Percentiles rank a stretch among this genome's conserved stretches.
Evolutionary conservation across 2,329 filamentous ascomycete species (phyloP).

Genomic region (Geosmithia putterillii): DNA sequence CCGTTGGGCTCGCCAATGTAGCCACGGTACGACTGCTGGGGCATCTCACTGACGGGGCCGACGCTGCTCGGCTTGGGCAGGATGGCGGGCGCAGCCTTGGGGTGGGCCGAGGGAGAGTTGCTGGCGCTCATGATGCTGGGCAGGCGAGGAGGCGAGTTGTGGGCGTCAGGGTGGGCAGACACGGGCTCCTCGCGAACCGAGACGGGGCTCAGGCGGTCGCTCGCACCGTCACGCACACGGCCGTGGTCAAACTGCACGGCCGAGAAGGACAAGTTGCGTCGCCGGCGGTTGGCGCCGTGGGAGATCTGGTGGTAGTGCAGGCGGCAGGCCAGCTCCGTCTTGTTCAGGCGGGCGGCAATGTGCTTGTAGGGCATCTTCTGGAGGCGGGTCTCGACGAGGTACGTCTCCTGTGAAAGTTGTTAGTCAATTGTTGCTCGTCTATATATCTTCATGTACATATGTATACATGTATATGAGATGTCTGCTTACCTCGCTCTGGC

Average conservation of each 20-base stretch:
- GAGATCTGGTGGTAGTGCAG: conserved; percentile 80
- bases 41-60: too few relatives aligned
- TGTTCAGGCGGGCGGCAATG: conserved; percentile 73
- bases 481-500: conserved; percentile 63
- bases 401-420: conserved; percentile 50
- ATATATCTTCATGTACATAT: conserved; percentile 1
- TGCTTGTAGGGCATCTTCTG: conserved; percentile 90
- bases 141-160: conserved; percentile 35
- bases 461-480: neutral
- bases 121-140: conserved; percentile 35
- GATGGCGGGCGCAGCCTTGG: conserved; percentile 38
- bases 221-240: too few relatives aligned
- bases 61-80: conserved; percentile 45
- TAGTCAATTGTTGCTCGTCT: conserved; percentile 7
- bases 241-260: conserved; percentile 29
- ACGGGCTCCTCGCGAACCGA: conserved; percentile 32
- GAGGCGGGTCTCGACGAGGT: conserved; percentile 70
- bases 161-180: conserved; percentile 31
- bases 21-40: neutral
- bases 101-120: conserved; percentile 27
- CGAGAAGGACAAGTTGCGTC: conserved; percentile 60
- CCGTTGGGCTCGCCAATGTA: conserved; percentile 1
- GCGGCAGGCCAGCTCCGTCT: conserved; percentile 78
- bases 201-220: conserved; percentile 12
- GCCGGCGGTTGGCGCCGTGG: conserved; percentile 69